A percentile compares a stretch with the other conserved stretches of the same genome.
These are phyloP conservation scores for Aspergillus heteromorphus DNA, from an alignment of 495 filamentous ascomycete species.

Conservation along the genomic window DNA sequence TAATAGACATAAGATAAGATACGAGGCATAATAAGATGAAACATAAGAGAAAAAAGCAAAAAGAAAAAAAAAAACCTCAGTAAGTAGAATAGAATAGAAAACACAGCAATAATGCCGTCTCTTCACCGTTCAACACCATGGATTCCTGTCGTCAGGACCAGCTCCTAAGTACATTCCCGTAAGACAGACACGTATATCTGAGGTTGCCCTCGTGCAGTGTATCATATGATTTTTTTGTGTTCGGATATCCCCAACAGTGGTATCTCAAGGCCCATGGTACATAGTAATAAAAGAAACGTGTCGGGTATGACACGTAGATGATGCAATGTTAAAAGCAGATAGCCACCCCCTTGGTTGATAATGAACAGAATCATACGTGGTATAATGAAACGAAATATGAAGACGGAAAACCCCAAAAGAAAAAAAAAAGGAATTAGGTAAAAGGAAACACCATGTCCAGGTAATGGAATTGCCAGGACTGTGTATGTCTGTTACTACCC, in stretches of 20 bases:
- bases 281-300: slow-evolving; percentile 19
- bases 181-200: slow-evolving; percentile 12
- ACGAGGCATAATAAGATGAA: no score
- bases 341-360: slow-evolving; percentile 16
- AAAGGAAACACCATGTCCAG: not conserved
- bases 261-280: slow-evolving; percentile 4
- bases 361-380: slow-evolving; percentile 11
- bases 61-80: not conserved
- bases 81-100: no score
- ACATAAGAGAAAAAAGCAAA: not conserved
- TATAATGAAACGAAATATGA: slow-evolving; percentile 2
- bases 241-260: slow-evolving; percentile 6
- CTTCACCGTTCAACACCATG: not conserved
- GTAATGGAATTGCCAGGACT: not conserved
- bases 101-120: not conserved
- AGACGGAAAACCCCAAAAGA: slow-evolving; percentile 6
- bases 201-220: slow-evolving; percentile 24
- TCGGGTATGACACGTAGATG: slow-evolving; percentile 6
- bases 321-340: slow-evolving; percentile 16
- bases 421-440: slow-evolving; percentile 6
- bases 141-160: not conserved
- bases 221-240: slow-evolving; percentile 8
- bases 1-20: not conserved
- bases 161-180: not conserved
- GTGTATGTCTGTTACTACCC: not conserved